Base-by-base conservation (phyloP, 768 basidiomycete species). In the Lactifluus pinguis region DNA sequence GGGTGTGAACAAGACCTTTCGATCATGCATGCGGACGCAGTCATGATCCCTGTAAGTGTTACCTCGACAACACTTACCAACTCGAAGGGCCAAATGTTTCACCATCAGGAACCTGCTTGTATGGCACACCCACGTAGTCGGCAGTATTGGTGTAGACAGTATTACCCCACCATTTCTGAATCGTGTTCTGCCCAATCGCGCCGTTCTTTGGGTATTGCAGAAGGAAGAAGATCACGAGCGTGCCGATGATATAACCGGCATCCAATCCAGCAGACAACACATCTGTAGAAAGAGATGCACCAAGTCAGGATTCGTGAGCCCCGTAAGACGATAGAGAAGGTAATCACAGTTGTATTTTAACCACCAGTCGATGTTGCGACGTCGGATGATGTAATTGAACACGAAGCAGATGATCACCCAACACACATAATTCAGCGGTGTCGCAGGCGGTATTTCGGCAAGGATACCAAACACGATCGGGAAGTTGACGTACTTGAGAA, bases 111-210 rank as follows among this genome's bases (percentile, higher is more conserved):
- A 68, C 11, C 9, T 49, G 53, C 54, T 58, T 63, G 39, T 63
- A 41, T 30, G 69, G 14, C 2, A 62, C 45, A 25, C 62, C 63
- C 3, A 50, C 17, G 0, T 54, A 68, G 49, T 76, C 75, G 2
- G 68, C 74, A 0, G 72, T 76, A 0, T 71, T 68, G 39, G 53
- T 2, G 66, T 48, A 70, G 6, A 72, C 69, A 63, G 74, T 80
- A 64, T 88, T 88, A 14, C 87, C 87, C 86, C 86, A 88, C 87
- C 87, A 89, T 4, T 63, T 59, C 60, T 80, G 80, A 47, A 89
- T 68, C 5, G 62, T 83, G 39, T 74, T 72, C 13, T 68, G 6
- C 7, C 84, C 87, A 63, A 88, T 85, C 14, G 71, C 72, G 2
- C 86, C 86, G 57, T 85, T 77, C 60, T 65, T 63, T 2, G 86